Conservation (phyloP, 2,329 filamentous ascomycete species). For the Aspergillus fischeri region DNA sequence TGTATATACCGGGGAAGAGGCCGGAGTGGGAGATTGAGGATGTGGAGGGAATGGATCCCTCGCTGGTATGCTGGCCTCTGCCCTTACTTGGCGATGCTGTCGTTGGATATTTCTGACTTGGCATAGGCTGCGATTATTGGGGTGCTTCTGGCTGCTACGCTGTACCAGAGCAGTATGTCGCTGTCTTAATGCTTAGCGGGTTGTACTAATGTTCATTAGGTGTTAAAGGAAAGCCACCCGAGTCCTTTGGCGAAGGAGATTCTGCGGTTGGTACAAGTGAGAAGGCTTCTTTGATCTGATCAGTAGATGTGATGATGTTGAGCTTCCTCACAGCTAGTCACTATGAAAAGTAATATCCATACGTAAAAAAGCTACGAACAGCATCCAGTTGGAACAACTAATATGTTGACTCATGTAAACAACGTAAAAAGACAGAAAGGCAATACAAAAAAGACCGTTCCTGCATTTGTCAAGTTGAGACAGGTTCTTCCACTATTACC, state of each 20-base stretch:
- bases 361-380: too few species aligned
- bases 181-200: neutral
- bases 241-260: neutral
- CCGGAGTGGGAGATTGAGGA: slow-evolving; percentile 16
- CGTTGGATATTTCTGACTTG: neutral
- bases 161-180: neutral
- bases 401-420: too few species aligned
- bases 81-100: neutral
- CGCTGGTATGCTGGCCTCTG: slow-evolving; percentile 10
- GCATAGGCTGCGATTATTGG: neutral
- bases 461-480: too few species aligned
- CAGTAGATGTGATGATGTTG: too few species aligned
- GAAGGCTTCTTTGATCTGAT: too few species aligned
- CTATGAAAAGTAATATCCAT: too few species aligned
- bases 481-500: too few species aligned
- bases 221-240: neutral
- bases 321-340: too few species aligned
- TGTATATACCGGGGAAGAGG: slow-evolving; percentile 13
- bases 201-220: neutral
- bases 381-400: too few species aligned
- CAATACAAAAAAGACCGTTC: too few species aligned
- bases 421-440: too few species aligned
- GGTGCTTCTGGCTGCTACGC: neutral
- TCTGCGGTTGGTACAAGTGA: too few species aligned
- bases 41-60: slow-evolving; percentile 17